These are phyloP conservation scores for Teunomyces pallodes DNA, from an alignment of 805 yeast genomes.

Conservation along the genomic window DNA sequence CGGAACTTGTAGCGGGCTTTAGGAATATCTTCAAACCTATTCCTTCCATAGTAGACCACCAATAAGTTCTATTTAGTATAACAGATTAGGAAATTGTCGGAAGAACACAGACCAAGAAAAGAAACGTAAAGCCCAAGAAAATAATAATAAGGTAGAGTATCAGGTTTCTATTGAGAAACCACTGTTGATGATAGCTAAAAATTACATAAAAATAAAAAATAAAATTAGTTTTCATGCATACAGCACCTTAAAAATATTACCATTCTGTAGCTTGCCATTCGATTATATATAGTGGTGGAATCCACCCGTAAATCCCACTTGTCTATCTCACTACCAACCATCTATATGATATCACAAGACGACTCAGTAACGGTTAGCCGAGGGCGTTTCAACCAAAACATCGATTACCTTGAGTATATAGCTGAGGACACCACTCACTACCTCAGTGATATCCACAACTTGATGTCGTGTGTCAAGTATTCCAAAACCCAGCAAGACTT, in stretches of 20 bases:
- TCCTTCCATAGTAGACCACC: too few species aligned
- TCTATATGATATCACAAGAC: slow-evolving; percentile 3
- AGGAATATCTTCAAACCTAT: too few species aligned
- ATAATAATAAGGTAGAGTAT: not conserved
- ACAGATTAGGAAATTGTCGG: not conserved
- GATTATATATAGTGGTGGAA: slow-evolving; percentile 1
- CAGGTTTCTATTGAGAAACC: not conserved
- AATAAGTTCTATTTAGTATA: not conserved
- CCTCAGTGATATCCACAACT: slow-evolving; percentile 16
- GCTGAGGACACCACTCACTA: slow-evolving; percentile 4
- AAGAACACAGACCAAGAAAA: not conserved
- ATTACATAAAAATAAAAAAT: not conserved
- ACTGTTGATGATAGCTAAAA: slow-evolving; percentile 2
- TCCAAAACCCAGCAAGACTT: slow-evolving; percentile 3
- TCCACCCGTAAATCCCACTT: not conserved
- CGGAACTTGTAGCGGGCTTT: too few species aligned
- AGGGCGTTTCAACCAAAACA: slow-evolving; percentile 19
- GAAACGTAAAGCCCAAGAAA: not conserved
- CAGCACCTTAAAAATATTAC: not conserved
- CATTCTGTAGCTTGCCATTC: not conserved
- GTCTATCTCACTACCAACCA: slow-evolving; percentile 1
- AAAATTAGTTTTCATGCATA: not conserved
- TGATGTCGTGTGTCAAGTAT: slow-evolving; percentile 14
- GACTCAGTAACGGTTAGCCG: slow-evolving; percentile 1
- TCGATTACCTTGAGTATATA: slow-evolving; percentile 27